A percentile compares a stretch with the other conserved stretches of the same genome.
These are phyloP conservation scores for Termitomyces sp. DNA, from an alignment of 768 basidiomycete species.

Conservation along the genomic window DNA sequence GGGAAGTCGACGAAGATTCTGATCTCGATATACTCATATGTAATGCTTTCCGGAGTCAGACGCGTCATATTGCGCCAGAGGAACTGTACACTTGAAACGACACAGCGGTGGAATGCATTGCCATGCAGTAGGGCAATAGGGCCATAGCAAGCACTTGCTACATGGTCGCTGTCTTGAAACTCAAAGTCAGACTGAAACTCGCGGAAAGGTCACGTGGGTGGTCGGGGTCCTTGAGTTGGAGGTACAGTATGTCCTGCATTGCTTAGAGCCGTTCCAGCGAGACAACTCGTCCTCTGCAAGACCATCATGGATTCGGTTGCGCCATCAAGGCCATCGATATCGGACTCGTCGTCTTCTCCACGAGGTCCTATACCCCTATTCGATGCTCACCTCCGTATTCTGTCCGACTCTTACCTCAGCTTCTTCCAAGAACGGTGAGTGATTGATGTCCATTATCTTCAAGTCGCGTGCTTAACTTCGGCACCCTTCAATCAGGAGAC, in stretches of 20 bases:
- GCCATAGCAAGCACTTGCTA: no score
- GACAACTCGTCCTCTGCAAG: slow-evolving; percentile 7
- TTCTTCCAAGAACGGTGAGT: slow-evolving; percentile 86
- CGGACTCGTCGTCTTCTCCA: slow-evolving; percentile 25
- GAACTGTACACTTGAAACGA: no score
- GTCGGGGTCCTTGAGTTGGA: slow-evolving; percentile 5
- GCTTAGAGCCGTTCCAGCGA: slow-evolving; percentile 3
- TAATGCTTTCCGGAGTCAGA: no score
- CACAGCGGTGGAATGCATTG: no score
- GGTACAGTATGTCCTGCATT: slow-evolving; percentile 4
- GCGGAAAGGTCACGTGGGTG: slow-evolving; percentile 10
- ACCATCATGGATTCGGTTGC: slow-evolving; percentile 29
- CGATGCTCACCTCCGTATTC: slow-evolving; percentile 63
- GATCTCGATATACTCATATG: no score
- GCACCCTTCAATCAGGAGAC: slow-evolving; percentile 53
- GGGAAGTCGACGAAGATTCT: no score
- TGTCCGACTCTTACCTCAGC: slow-evolving; percentile 72
- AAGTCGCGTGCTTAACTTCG: slow-evolving; percentile 14
- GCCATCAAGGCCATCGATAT: slow-evolving; percentile 37
- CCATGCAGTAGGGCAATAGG: no score
- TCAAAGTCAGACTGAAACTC: no score
- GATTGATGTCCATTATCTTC: slow-evolving; percentile 5
- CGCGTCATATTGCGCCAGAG: no score
- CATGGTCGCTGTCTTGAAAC: no score
- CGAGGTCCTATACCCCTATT: slow-evolving; percentile 68